Evolutionary conservation across 2,329 filamentous ascomycete species (phyloP).

Genomic region (Hawksworthiomyces lignivorus): DNA sequence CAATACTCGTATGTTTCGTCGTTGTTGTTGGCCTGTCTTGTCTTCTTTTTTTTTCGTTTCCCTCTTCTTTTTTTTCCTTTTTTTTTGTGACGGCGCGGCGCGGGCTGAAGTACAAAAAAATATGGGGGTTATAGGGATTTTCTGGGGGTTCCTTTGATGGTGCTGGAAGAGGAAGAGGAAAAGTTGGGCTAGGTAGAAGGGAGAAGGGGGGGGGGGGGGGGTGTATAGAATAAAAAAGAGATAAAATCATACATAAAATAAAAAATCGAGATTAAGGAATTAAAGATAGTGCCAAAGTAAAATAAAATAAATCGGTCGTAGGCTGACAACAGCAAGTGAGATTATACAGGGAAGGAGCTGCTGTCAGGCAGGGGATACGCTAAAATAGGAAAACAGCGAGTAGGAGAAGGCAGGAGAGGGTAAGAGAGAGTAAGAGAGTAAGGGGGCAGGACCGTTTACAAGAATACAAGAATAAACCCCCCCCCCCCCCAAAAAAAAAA

Average conservation of each 20-base stretch:
- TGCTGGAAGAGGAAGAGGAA: background rate
- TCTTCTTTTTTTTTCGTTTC: background rate
- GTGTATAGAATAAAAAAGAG: background rate
- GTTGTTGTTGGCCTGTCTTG: too few species aligned
- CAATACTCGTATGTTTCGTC: too few species aligned
- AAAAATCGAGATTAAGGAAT: too few species aligned
- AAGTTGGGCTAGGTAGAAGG: background rate
- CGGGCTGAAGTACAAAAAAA: background rate
- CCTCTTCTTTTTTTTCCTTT: background rate
- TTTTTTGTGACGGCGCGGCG: background rate
- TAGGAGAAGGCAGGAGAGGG: too few species aligned
- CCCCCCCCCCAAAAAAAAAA: too few species aligned
- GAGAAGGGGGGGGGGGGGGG: background rate
- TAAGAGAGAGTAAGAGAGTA: too few species aligned
- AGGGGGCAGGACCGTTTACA: too few species aligned
- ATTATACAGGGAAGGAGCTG: too few species aligned
- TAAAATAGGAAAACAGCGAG: slow-evolving; percentile 7
- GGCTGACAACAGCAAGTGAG: too few species aligned
- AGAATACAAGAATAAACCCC: too few species aligned
- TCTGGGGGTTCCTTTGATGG: slow-evolving; percentile 2
- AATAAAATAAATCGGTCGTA: too few species aligned
- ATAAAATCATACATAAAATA: background rate
- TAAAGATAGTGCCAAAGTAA: too few species aligned
- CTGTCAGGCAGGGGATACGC: slow-evolving; percentile 4
- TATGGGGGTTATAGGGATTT: slow-evolving; percentile 12